These are phyloP conservation scores for Leccinellum rugosiceps DNA, from an alignment of 768 basidiomycete species.

Conservation along the genomic window DNA sequence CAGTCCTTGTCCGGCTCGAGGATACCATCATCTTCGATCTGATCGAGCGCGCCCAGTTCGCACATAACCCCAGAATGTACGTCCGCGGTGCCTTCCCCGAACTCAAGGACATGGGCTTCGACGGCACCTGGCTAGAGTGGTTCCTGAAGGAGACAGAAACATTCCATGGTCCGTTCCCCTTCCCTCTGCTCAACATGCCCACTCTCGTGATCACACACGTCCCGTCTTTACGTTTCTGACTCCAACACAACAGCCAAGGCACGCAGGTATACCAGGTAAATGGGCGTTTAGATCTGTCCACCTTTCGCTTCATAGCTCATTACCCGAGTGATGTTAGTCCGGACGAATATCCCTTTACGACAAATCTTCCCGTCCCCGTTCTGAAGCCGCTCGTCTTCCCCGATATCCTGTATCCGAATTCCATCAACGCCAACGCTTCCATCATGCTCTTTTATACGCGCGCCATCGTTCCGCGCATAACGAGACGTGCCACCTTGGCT, in stretches of 20 bases:
- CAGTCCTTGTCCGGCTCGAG: conserved; percentile 84
- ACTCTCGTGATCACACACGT: neutral
- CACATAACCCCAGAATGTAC: conserved; percentile 90
- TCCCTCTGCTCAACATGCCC: neutral
- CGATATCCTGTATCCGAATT: conserved; percentile 71
- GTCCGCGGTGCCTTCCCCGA: conserved; percentile 75
- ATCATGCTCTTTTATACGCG: conserved; percentile 89
- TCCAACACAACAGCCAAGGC: conserved; percentile 73
- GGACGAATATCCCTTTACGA: conserved; percentile 96
- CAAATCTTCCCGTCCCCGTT: conserved; percentile 76
- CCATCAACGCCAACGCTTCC: conserved; percentile 80
- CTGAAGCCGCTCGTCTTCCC: conserved; percentile 74
- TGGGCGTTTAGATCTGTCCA: conserved; percentile 3
- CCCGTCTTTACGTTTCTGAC: neutral
- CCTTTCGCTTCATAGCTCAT: neutral
- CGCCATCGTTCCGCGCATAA: conserved; percentile 87
- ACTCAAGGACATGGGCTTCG: conserved; percentile 67
- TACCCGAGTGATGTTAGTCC: conserved; percentile 53
- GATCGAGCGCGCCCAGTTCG: conserved; percentile 97
- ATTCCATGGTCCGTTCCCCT: conserved; percentile 75
- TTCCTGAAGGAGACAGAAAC: conserved; percentile 92
- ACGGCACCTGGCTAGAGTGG: conserved; percentile 96
- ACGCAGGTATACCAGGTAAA: conserved; percentile 86
- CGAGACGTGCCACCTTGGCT: conserved; percentile 63
- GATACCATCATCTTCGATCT: conserved; percentile 98